Evolutionary conservation across 768 basidiomycete species (phyloP).

Genomic region (Galerina sulciceps): DNA sequence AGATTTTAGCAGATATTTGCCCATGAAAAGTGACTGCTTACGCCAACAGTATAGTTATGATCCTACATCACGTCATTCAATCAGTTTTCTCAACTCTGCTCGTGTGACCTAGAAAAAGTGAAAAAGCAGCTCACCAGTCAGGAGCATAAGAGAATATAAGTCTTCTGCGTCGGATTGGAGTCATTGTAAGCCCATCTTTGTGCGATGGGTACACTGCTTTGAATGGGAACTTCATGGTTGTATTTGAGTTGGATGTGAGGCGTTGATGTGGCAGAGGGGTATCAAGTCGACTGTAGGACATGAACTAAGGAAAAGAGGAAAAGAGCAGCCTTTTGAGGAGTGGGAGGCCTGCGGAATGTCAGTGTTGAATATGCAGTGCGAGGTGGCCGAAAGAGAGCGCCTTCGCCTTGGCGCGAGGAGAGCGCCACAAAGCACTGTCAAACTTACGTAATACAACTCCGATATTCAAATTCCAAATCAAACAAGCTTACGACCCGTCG

Average conservation of each 20-base stretch:
- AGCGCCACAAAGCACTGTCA: no score
- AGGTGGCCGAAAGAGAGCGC: no score
- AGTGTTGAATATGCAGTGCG: no score
- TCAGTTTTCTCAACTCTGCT: neutral
- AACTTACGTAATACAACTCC: no score
- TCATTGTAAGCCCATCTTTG: conserved; percentile 25
- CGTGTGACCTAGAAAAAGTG: conserved; percentile 3
- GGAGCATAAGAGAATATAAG: conserved; percentile 70
- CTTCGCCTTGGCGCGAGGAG: no score
- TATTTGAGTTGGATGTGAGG: conserved; percentile 11
- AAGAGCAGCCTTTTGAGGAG: no score
- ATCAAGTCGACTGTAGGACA: neutral
- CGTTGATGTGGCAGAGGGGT: conserved; percentile 30
- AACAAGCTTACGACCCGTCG: no score
- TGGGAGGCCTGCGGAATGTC: no score
- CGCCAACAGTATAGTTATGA: conserved; percentile 69
- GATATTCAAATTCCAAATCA: no score
- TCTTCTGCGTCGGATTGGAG: conserved; percentile 37
- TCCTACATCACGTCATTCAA: conserved; percentile 44
- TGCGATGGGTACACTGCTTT: conserved; percentile 2
- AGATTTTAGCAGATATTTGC: neutral
- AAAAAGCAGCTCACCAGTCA: conserved; percentile 63
- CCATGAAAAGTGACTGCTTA: conserved; percentile 28
- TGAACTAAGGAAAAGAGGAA: neutral
- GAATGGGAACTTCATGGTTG: conserved; percentile 32